Base-by-base conservation (phyloP, 139 green algal species). In the Picochlorum costavermella region DNA sequence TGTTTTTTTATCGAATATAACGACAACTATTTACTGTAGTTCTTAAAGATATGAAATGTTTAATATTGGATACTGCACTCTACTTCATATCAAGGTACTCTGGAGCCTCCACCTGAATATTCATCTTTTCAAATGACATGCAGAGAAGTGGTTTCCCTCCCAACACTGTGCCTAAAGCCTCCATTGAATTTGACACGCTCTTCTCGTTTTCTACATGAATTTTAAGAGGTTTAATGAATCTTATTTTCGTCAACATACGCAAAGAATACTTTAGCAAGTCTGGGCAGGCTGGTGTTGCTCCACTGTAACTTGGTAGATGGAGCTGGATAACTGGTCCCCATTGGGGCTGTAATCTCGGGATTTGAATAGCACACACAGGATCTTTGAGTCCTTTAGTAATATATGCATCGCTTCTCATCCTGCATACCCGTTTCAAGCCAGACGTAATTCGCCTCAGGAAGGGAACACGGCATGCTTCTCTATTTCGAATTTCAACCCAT, bases 51-150 rank as follows among this genome's bases (percentile, higher is more conserved):
- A 0, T 23, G 0, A 23, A 23, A 23, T 23, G 0, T 23, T 23
- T 23, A 23, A 23, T 23, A 23, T 23, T 23, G 20, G 20, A 23
- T 0, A 23, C 20, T 23, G 20, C 20, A 23, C 20, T 23, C 33
- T 40, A 40, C 33, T 40, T 40, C 8, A 40, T 40, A 12, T 51
- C 46, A 51, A 51, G 46, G 17, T 25, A 26, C 70, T 69, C 23
- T 2, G 72, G 72, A 26, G 63, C 33, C 40, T 77, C 49, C 40
- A 76, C 69, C 31, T 40, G 17, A 76, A 94, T 86, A 61, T 80
- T 64, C 87, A 95, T 92, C 66, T 88, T 30, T 23, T 86, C 78
- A 63, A 95, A 95, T 8, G 75, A 65, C n/a, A 95, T 61, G 26
- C 75, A 71, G 16, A 94, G 11, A 57, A 95, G 66, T 13, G 87